Base-by-base conservation (phyloP, 2,329 filamentous ascomycete species). In the Gliomastix tumulicola region DNA sequence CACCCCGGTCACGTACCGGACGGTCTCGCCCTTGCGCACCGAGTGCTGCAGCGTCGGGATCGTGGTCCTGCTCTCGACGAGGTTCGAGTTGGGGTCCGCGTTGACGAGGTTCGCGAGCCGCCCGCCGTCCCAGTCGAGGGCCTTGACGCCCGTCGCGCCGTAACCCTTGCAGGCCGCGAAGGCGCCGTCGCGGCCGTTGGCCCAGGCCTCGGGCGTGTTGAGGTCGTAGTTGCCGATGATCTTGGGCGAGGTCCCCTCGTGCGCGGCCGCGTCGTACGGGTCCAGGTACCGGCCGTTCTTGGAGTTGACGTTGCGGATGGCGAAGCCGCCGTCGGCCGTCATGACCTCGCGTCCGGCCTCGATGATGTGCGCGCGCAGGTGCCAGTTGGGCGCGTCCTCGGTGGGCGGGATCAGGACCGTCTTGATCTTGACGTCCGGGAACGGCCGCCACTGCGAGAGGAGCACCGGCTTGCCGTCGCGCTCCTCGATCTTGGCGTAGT, bases 51-150 rank as follows among this genome's bases (percentile, higher is more conserved):
- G 57, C 21, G 80, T 80, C 18, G 85, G 85, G 46, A 89, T 74
- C 30, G 83, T 69, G 5, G 82, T 87, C 40, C 84, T 65, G 40
- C 79, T 77, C 60, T 87, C 79, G 3, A 88, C 68, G 22, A 89
- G 60, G 57, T 89, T 89, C 33, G 80, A 84, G 60, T 89, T 88
- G 7, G 84, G 83, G 53, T 89, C 85, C 10, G 83, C 82, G 39
- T 87, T 79, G 33, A 88, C 76, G 19, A 87, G 66, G 51, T 73
- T 79, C 4, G 83, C 84, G 37, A 57, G 60, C 16, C 82, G 66
- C 12, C 53, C 58, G 7, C 60, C 63, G 8, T 53, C 61, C 1
- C 66, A 65, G 50, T 66, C 83, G 38, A 69, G 61, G 44, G 59
- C 79, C 54, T 46, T 75, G 66, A 71, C 84, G 51, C 61, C 74